Percentiles rank a stretch among this genome's conserved stretches.
Evolutionary conservation across 1,139 yeast species (phyloP).

Genomic region (Geotrichum restrictum): DNA sequence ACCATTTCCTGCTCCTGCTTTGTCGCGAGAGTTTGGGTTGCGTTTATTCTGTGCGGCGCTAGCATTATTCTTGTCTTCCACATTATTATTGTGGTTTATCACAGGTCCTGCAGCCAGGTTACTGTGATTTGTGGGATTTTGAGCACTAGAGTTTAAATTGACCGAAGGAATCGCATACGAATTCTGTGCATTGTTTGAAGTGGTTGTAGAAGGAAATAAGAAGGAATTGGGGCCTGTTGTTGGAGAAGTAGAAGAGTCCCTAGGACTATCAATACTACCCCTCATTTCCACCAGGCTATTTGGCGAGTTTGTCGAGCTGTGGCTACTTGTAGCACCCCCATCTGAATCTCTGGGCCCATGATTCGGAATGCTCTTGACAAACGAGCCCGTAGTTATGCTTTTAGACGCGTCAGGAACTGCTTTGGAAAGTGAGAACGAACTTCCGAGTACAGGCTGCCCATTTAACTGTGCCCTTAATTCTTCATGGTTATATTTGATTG

Average conservation of each 20-base stretch:
- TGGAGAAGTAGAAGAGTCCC: conserved; percentile 5
- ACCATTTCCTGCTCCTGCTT: conserved; percentile 7
- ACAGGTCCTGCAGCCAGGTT: too few species aligned
- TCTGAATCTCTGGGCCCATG: not conserved
- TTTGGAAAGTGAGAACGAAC: not conserved
- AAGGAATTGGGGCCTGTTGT: not conserved
- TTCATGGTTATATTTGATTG: not conserved
- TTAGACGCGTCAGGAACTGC: not conserved
- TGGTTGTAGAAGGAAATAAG: not conserved
- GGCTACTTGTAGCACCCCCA: not conserved
- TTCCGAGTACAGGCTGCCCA: not conserved
- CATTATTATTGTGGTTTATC: too few species aligned
- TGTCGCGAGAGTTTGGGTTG: not conserved
- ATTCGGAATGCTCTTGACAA: not conserved
- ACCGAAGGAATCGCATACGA: too few species aligned
- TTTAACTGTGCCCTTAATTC: not conserved
- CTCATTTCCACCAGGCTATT: not conserved
- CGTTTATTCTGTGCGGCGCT: too few species aligned
- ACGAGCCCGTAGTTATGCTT: not conserved
- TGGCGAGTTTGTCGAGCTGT: not conserved
- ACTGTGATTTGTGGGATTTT: too few species aligned
- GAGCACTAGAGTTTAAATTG: too few species aligned
- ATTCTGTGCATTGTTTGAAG: too few species aligned
- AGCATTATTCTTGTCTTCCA: too few species aligned
- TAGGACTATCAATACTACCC: not conserved